Evolutionary conservation across 2,329 filamentous ascomycete species (phyloP).

Genomic region (Aspergillus persii): DNA sequence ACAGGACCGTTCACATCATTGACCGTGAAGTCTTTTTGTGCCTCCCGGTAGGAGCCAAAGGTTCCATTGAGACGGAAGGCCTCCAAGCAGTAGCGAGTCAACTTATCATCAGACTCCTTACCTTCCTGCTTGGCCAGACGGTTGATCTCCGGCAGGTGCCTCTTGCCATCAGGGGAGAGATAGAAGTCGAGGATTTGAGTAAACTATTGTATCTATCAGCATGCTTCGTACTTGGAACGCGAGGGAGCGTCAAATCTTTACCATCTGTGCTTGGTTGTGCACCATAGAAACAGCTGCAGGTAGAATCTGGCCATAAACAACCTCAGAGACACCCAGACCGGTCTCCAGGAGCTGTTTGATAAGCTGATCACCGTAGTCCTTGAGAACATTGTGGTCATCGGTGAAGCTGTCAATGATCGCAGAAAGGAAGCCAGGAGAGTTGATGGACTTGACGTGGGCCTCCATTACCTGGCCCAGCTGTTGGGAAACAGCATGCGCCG

Average conservation of each 20-base stretch:
- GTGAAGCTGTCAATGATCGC: slow-evolving; percentile 48
- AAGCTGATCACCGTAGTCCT: slow-evolving; percentile 63
- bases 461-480: slow-evolving; percentile 64
- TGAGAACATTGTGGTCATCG: slow-evolving; percentile 56
- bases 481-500: slow-evolving; percentile 55
- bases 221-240: not conserved
- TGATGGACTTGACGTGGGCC: slow-evolving; percentile 62
- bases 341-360: slow-evolving; percentile 64
- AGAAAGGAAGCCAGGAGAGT: slow-evolving; percentile 56
- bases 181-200: slow-evolving; percentile 73
- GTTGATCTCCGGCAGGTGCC: slow-evolving; percentile 61
- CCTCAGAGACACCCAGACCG: slow-evolving; percentile 62
- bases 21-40: slow-evolving; percentile 47
- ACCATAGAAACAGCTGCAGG: slow-evolving; percentile 66
- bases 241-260: slow-evolving; percentile 39
- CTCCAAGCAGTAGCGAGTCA: slow-evolving; percentile 70
- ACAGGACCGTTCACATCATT: slow-evolving; percentile 53
- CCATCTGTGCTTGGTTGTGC: slow-evolving; percentile 67
- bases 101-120: slow-evolving; percentile 58
- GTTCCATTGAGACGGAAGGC: slow-evolving; percentile 67
- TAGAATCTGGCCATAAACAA: slow-evolving; percentile 69
- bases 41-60: slow-evolving; percentile 60
- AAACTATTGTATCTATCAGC: slow-evolving; percentile 49
- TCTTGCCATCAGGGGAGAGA: slow-evolving; percentile 53
- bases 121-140: slow-evolving; percentile 56